Percentiles rank a stretch among this genome's conserved stretches.
Evolutionary conservation across 192 early-diverging fungal species (phyloP).

Genomic region (Umbelopsis ramanniana): DNA sequence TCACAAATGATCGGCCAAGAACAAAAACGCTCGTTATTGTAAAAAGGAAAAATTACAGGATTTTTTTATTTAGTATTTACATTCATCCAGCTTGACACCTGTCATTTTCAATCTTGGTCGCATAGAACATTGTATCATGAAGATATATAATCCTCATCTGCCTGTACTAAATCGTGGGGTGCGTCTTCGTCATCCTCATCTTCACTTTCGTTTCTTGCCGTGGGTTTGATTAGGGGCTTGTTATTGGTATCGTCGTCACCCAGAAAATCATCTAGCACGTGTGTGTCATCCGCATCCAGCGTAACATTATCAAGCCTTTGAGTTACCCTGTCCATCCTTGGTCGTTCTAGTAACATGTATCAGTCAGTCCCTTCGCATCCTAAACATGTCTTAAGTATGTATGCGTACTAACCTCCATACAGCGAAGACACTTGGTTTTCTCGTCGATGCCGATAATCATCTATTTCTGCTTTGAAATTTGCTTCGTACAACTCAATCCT

Average conservation of each 20-base stretch:
- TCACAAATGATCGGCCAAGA: conserved; percentile 28
- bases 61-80: conserved; percentile 5
- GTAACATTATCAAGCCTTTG: conserved; percentile 2
- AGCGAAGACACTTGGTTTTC: conserved; percentile 36
- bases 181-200: neutral
- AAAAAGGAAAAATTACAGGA: conserved; percentile 3
- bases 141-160: conserved; percentile 16
- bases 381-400: neutral
- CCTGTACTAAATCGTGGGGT: conserved; percentile 9
- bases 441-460: conserved; percentile 34
- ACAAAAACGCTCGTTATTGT: conserved; percentile 13
- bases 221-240: neutral
- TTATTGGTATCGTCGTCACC: neutral
- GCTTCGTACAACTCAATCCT: conserved; percentile 37
- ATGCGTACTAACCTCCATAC: conserved; percentile 24
- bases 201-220: neutral
- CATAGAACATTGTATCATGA: neutral
- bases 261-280: conserved; percentile 18
- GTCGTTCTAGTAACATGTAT: neutral
- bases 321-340: neutral
- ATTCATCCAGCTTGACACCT: neutral
- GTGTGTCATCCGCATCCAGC: conserved; percentile 5
- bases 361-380: neutral
- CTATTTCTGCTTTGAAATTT: conserved; percentile 41
- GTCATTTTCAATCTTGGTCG: neutral